Percentiles rank a stretch among this genome's conserved stretches.
phyloP scores from a whole-genome alignment of 2,329 filamentous ascomycete species.

The Fusarium sp. region DNA sequence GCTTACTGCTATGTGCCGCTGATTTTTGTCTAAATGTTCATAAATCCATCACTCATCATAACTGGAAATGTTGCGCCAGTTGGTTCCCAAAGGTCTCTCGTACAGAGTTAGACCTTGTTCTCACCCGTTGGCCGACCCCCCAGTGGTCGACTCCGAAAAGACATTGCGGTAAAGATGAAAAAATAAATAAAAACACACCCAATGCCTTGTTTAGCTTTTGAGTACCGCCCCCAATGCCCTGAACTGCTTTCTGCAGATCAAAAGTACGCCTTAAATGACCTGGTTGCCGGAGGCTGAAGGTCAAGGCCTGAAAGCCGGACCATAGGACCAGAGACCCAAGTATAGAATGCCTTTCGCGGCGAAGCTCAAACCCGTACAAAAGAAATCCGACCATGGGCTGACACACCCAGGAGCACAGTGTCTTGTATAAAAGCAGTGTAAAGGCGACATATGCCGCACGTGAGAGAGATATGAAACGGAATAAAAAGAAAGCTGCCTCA shows the following conservation, averaged over 20 bases:
- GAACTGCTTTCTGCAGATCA: slow-evolving; percentile 28
- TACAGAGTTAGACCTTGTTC: not conserved
- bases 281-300: not conserved
- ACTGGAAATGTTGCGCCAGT: slow-evolving; percentile 21
- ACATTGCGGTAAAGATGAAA: not conserved
- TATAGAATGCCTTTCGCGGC: slow-evolving; percentile 3
- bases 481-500: slow-evolving; percentile 4
- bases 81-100: slow-evolving; percentile 11
- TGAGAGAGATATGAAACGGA: not conserved
- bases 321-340: not conserved
- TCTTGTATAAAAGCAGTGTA: slow-evolving; percentile 3
- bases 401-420: not conserved
- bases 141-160: not conserved
- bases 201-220: slow-evolving; percentile 32
- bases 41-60: slow-evolving; percentile 39
- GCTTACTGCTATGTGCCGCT: slow-evolving; percentile 26
- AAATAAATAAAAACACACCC: slow-evolving; percentile 10
- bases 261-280: slow-evolving; percentile 18
- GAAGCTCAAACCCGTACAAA: slow-evolving; percentile 27
- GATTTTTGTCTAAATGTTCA: slow-evolving; percentile 36
- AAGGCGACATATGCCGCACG: slow-evolving; percentile 1
- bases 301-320: slow-evolving; percentile 3
- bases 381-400: slow-evolving; percentile 15
- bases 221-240: slow-evolving; percentile 26
- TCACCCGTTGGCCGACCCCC: not conserved